Percentiles rank a stretch among this genome's conserved stretches.
Conservation (phyloP, 2,329 filamentous ascomycete species). For the Dactylellina leptospora region DNA sequence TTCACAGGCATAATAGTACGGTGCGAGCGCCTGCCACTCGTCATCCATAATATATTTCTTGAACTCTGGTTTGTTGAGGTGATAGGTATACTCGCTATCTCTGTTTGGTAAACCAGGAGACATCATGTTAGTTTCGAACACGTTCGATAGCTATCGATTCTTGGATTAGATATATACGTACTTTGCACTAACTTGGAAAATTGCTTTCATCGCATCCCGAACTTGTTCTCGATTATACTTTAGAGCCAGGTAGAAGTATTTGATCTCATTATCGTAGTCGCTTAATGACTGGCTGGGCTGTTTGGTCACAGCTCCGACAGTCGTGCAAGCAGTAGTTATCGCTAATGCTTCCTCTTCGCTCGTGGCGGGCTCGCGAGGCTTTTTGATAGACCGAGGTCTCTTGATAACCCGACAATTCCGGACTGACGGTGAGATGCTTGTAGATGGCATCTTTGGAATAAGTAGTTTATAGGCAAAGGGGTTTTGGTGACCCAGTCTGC, state of each 20-base stretch:
- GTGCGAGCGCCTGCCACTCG: constrained; percentile 12
- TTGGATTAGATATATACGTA: background rate
- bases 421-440: no score
- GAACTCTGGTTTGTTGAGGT: constrained; percentile 10
- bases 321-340: no score
- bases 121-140: background rate
- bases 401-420: no score
- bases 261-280: constrained; percentile 28
- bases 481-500: no score
- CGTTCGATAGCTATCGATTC: background rate
- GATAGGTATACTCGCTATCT: background rate
- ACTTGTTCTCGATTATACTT: background rate
- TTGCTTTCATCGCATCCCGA: constrained; percentile 1
- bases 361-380: no score
- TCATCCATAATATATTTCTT: constrained; percentile 8
- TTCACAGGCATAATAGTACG: constrained; percentile 18
- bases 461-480: no score
- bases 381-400: no score
- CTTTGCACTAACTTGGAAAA: constrained; percentile 14
- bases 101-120: background rate
- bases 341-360: no score
- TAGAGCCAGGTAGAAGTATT: background rate
- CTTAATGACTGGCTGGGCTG: no score
- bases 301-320: no score
- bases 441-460: no score